A percentile compares a stretch with the other conserved stretches of the same genome.
Conservation (phyloP, 2,329 filamentous ascomycete species). For the Sodiomyces alkalinus region DNA sequence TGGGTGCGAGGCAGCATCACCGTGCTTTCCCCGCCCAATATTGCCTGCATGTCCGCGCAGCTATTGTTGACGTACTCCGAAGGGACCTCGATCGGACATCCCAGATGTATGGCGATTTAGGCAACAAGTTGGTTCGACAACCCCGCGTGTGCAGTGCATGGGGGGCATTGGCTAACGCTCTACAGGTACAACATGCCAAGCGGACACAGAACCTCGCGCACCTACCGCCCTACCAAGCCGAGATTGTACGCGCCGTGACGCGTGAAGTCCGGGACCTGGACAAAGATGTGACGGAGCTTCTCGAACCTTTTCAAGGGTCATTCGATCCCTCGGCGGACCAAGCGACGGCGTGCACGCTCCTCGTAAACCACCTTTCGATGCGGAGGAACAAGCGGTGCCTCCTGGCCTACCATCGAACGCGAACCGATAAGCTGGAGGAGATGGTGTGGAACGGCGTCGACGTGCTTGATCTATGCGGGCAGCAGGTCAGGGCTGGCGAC, state of each 20-base stretch:
- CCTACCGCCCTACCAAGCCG: conserved; percentile 83
- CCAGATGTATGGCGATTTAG: conserved; percentile 74
- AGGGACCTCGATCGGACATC: neutral
- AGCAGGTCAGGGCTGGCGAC: conserved; percentile 30
- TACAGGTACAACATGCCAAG: conserved; percentile 86
- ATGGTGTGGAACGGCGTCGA: conserved; percentile 87
- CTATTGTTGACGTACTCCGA: neutral
- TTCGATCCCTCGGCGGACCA: conserved; percentile 78
- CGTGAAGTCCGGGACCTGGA: conserved; percentile 90
- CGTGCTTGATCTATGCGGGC: conserved; percentile 53
- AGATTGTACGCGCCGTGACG: conserved; percentile 73
- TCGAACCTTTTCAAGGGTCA: conserved; percentile 68
- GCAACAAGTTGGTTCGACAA: conserved; percentile 57
- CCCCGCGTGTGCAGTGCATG: neutral
- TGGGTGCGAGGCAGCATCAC: neutral
- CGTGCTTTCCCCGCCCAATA: neutral
- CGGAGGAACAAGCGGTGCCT: conserved; percentile 91
- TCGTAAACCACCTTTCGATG: conserved; percentile 92
- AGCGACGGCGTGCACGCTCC: conserved; percentile 69
- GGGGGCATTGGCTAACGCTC: conserved; percentile 8
- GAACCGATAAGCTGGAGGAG: conserved; percentile 82
- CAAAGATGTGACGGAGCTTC: conserved; percentile 63
- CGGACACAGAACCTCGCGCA: conserved; percentile 74
- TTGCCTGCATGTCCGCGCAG: neutral
- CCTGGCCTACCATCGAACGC: conserved; percentile 81